phyloP scores from a whole-genome alignment of 345 rosid species.

The Hibiscus trionum region DNA sequence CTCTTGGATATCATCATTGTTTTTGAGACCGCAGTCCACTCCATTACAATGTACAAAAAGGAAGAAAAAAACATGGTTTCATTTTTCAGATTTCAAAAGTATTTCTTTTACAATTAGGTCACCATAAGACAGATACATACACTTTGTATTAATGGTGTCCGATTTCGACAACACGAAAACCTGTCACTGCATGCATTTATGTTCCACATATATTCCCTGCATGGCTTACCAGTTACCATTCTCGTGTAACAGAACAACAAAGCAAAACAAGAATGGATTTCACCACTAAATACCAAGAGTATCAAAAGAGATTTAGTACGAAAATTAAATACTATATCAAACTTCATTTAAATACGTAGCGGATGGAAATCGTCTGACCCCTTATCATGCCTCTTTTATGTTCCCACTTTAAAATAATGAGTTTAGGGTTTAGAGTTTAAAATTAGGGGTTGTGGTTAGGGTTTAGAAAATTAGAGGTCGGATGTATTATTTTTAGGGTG shows the following conservation, averaged over 20 bases:
- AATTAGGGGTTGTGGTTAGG: too few species aligned
- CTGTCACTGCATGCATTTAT: conserved; percentile 29
- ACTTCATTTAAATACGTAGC: too few species aligned
- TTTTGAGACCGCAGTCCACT: conserved; percentile 27
- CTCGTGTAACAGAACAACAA: conserved; percentile 13
- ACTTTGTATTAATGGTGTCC: conserved; percentile 34
- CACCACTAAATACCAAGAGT: conserved; percentile 15
- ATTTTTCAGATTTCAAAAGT: conserved; percentile 16
- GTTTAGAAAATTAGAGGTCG: too few species aligned
- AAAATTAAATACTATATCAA: too few species aligned
- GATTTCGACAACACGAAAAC: conserved; percentile 19
- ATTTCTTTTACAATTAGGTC: conserved; percentile 11
- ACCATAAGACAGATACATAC: conserved; percentile 10
- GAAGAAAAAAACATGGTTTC: neutral
- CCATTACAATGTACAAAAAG: conserved; percentile 15
- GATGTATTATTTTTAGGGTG: too few species aligned
- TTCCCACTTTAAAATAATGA: too few species aligned
- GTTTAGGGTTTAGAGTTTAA: too few species aligned
- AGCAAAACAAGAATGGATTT: conserved; percentile 18
- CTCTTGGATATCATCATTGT: conserved; percentile 19
- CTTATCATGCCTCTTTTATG: too few species aligned
- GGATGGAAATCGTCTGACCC: too few species aligned
- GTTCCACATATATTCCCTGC: conserved; percentile 35
- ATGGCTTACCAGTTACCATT: conserved; percentile 16
- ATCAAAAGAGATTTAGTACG: neutral